Evolutionary conservation across 1,139 yeast species (phyloP).

Genomic region (Geotrichum reessii): DNA sequence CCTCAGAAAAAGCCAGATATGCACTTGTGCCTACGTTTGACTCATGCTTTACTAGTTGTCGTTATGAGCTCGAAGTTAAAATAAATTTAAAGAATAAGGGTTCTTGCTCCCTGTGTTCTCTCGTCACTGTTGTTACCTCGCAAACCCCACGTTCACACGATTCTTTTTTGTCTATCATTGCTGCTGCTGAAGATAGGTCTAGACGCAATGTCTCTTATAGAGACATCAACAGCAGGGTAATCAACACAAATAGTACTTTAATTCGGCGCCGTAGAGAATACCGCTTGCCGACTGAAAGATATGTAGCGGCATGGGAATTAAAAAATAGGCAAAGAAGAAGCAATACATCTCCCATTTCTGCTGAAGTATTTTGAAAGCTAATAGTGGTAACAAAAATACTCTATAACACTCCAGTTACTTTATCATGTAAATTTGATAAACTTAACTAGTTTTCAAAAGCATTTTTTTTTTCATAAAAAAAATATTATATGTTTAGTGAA

Average conservation of each 20-base stretch:
- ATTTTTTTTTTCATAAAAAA: no score
- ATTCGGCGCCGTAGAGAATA: neutral
- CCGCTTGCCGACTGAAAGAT: neutral
- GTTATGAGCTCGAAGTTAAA: neutral
- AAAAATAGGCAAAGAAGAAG: neutral
- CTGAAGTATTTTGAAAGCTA: neutral
- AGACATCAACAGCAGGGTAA: neutral
- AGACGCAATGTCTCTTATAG: neutral
- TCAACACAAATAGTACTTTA: neutral
- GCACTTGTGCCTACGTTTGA: neutral
- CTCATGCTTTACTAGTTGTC: neutral
- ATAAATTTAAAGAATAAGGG: neutral
- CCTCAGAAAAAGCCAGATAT: neutral
- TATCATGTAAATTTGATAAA: no score
- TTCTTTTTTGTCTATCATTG: neutral
- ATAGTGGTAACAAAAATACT: neutral
- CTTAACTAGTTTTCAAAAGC: no score
- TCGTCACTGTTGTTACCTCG: neutral
- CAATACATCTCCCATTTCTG: neutral
- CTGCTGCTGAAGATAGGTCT: neutral
- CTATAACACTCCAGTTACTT: no score
- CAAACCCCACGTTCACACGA: neutral
- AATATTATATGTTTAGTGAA: no score
- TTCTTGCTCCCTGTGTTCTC: neutral
- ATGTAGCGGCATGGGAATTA: neutral